Conservation (phyloP, 176 grass and related monocot genomes). For the Phoenix dactylifera region DNA sequence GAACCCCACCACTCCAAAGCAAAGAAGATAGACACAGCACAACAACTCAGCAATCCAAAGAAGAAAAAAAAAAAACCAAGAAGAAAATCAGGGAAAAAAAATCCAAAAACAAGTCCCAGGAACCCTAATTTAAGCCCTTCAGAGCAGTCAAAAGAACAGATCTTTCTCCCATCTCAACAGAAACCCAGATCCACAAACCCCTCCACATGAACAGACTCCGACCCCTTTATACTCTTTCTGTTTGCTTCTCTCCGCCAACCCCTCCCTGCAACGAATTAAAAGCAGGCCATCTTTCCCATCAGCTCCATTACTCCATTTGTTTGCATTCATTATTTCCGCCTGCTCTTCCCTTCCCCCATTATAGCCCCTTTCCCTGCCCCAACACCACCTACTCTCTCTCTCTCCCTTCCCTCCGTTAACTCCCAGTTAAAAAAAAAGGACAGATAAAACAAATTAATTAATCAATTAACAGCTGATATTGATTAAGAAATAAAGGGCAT, state of each 20-base stretch:
- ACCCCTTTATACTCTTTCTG: not conserved
- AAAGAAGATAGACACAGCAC: no score
- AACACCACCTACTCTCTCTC: not conserved
- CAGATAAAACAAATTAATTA: no score
- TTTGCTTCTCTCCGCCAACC: conserved; percentile 32
- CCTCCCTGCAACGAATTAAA: conserved; percentile 30
- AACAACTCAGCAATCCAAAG: no score
- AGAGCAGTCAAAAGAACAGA: conserved; percentile 2
- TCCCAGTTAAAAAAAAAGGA: no score
- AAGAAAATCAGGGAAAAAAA: no score
- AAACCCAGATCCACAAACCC: conserved; percentile 31
- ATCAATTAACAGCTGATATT: no score
- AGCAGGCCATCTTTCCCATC: not conserved
- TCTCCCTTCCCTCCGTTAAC: no score
- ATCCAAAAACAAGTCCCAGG: no score
- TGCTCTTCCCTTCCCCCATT: not conserved
- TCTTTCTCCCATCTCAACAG: conserved; percentile 29
- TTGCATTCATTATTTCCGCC: conserved; percentile 11
- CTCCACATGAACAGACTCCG: conserved; percentile 1
- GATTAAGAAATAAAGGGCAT: no score
- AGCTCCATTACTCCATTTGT: conserved; percentile 10
- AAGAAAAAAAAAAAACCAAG: no score
- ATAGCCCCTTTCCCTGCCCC: not conserved
- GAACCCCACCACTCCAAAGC: no score
- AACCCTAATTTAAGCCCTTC: no score